A percentile compares a stretch with the other conserved stretches of the same genome.
Conservation (phyloP, 305 asterid species). For the Fraxinus sp. region DNA sequence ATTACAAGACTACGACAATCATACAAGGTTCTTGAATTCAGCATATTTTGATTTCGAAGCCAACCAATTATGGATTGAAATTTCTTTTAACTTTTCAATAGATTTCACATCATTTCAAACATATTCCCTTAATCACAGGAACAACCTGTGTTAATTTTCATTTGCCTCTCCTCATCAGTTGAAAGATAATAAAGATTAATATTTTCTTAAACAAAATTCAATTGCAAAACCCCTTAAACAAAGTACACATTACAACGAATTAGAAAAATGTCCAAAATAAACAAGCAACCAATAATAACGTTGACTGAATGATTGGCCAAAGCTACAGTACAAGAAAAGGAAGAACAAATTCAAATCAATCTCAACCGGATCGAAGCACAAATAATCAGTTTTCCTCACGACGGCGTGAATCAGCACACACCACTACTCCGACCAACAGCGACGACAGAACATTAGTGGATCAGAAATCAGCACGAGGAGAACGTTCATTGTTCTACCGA, state of each 20-base stretch:
- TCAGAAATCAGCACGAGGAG: conserved; percentile 53
- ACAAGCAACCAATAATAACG: background rate
- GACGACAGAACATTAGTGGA: conserved; percentile 48
- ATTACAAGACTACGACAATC: too few species aligned
- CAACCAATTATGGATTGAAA: background rate
- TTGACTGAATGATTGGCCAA: background rate
- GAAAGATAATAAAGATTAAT: background rate
- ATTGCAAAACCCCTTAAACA: background rate
- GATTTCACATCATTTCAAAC: background rate
- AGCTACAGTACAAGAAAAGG: background rate
- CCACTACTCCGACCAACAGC: conserved; percentile 47
- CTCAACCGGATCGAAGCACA: conserved; percentile 57
- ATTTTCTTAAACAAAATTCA: background rate
- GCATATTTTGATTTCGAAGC: background rate
- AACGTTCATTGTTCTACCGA: conserved; percentile 58
- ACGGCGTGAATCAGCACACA: conserved; percentile 65
- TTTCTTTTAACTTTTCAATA: background rate
- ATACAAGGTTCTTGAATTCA: background rate
- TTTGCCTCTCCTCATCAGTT: background rate
- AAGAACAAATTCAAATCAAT: background rate
- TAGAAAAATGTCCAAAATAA: background rate
- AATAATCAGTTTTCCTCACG: conserved; percentile 71
- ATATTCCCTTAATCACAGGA: background rate
- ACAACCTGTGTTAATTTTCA: background rate
- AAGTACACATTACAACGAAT: background rate